Conservation (phyloP, 75 land plant genomes). For the Pinus tabuliformis region DNA sequence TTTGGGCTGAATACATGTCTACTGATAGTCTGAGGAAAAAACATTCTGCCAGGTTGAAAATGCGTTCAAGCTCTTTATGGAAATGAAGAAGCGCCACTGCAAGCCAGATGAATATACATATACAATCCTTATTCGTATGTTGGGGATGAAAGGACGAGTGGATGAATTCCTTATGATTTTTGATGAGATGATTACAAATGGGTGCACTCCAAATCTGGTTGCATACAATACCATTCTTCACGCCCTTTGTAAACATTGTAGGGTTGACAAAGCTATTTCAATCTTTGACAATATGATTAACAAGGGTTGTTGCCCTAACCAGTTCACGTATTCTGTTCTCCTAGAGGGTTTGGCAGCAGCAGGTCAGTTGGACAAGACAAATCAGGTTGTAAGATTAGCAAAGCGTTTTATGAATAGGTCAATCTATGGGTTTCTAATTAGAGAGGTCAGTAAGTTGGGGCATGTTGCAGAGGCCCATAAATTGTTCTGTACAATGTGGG, state of each 20-base stretch:
- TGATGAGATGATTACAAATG: slow-evolving; percentile 59
- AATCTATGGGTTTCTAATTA: slow-evolving; percentile 56
- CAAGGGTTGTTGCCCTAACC: slow-evolving; percentile 81
- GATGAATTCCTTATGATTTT: slow-evolving; percentile 38
- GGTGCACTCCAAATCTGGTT: slow-evolving; percentile 36
- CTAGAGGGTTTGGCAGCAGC: slow-evolving; percentile 58
- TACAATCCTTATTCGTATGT: slow-evolving; percentile 80
- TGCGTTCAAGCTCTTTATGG: slow-evolving; percentile 42
- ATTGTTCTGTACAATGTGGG: slow-evolving; percentile 69
- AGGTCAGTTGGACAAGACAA: slow-evolving; percentile 49
- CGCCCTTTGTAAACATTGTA: slow-evolving; percentile 49
- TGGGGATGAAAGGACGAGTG: slow-evolving; percentile 56
- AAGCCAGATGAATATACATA: slow-evolving; percentile 73
- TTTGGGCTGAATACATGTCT: too few species aligned
- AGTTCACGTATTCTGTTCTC: slow-evolving; percentile 73
- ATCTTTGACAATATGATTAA: slow-evolving; percentile 83
- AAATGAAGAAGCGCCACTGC: slow-evolving; percentile 64
- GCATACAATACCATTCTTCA: slow-evolving; percentile 64
- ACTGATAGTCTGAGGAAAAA: slow-evolving; percentile 16
- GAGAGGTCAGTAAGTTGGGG: slow-evolving; percentile 45
- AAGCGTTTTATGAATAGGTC: slow-evolving; percentile 55
- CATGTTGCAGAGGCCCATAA: slow-evolving; percentile 65
- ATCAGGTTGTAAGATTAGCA: slow-evolving; percentile 60
- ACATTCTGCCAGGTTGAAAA: slow-evolving; percentile 45
- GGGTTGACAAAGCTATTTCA: slow-evolving; percentile 59